Base-by-base conservation (phyloP, 768 basidiomycete genomes). In the Pleurotus giganteus region DNA sequence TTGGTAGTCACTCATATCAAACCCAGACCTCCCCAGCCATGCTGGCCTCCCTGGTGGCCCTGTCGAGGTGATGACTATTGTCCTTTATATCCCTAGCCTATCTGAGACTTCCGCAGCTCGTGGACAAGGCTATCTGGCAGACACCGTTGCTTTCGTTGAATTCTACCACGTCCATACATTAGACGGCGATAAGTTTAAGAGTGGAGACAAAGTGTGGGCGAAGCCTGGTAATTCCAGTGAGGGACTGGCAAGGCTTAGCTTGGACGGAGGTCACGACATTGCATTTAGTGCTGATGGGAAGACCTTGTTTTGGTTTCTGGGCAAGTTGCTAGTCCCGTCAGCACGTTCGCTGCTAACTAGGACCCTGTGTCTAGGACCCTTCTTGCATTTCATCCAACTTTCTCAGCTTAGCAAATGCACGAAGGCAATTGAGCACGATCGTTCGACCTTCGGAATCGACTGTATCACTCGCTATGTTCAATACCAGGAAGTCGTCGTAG, bases 261-360 rank as follows among this genome's bases (percentile, higher is more conserved):
- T 87, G 59, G 86, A 89, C 65, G 88, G 88, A 15, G 88, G 87
- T 0, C 88, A 90, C 60, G 85, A 85, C 63, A 64, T 89, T 32
- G 75, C 81, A 2, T 84, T 80, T 71, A 85, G 80, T 29, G 63
- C 76, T 9, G 84, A 89, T 63, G 88, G 88, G 15, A 80, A 75
- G 52, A 82, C 72, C 28, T 53, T 89, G 29, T 86, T 88, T 58
- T 90, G 88, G 88, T 80, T 90, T 67, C 74, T 90, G 27, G 88
- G 88, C 87, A 63, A 24, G 42, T 74, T 27, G 31, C 49, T 46
- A 44, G 23, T 29, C 37, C n/a, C 21, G 9, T 46, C 4, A 1
- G 15, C 23, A 21, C 24, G 24, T 12, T 34, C 27, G 26, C 27
- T 3, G 32, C 23, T 19, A 26, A 15, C 54, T 39, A 31, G 7